A percentile compares a stretch with the other conserved stretches of the same genome.
These are phyloP conservation scores for Suillus decipiens DNA, from an alignment of 768 basidiomycete genomes.

Conservation along the genomic window DNA sequence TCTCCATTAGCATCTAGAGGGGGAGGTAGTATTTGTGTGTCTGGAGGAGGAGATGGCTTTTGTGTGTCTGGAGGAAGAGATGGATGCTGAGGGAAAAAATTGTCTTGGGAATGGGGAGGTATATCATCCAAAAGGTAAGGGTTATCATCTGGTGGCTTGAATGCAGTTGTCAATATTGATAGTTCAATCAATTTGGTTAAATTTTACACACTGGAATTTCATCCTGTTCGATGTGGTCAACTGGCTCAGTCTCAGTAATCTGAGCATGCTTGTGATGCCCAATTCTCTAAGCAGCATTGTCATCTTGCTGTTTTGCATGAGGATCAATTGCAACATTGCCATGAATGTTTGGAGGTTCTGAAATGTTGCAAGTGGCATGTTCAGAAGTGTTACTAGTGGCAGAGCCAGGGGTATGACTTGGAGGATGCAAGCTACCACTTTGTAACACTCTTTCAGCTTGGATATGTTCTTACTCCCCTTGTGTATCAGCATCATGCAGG, in stretches of 20 bases:
- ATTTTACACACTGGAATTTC: neutral
- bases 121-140: neutral
- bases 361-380: neutral
- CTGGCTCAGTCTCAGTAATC: neutral
- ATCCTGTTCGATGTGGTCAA: neutral
- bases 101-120: no score
- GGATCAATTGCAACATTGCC: neutral
- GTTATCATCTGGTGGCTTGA: neutral
- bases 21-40: no score
- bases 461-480: slow-evolving; percentile 9
- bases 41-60: no score
- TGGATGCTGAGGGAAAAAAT: no score
- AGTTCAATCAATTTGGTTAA: neutral
- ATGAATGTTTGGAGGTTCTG: neutral
- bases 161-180: neutral
- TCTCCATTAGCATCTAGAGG: no score
- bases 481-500: neutral
- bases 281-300: neutral
- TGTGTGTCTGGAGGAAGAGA: neutral
- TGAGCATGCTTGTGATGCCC: neutral
- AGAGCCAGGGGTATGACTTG: neutral
- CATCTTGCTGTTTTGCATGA: neutral
- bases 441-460: neutral
- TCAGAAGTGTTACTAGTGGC: neutral
- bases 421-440: neutral